These are phyloP conservation scores for Xylaria arbuscula DNA, from an alignment of 2,329 filamentous ascomycete genomes.

Conservation along the genomic window DNA sequence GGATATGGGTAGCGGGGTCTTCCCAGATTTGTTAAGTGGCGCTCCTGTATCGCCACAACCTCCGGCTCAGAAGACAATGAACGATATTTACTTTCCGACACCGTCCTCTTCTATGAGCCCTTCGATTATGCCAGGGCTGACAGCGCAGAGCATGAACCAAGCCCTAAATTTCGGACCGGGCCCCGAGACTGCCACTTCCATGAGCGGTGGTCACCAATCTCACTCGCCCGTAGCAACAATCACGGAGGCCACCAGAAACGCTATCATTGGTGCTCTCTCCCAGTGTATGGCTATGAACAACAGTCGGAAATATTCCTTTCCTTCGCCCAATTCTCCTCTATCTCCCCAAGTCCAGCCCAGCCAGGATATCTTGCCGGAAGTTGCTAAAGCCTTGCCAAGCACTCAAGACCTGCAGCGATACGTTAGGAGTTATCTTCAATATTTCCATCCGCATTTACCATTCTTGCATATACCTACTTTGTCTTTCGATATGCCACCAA, in stretches of 20 bases:
- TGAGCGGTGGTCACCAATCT: constrained; percentile 71
- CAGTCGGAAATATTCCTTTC: constrained; percentile 73
- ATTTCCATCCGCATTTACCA: constrained; percentile 94
- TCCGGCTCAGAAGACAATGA: constrained; percentile 74
- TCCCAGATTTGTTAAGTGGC: constrained; percentile 79
- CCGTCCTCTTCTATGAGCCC: constrained; percentile 81
- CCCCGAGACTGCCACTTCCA: constrained; percentile 79
- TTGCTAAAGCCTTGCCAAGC: constrained; percentile 74
- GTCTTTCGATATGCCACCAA: constrained; percentile 84
- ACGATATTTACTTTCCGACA: constrained; percentile 82
- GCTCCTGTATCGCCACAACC: constrained; percentile 83
- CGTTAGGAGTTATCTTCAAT: constrained; percentile 88
- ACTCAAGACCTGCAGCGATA: constrained; percentile 90
- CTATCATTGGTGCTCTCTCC: constrained; percentile 69
- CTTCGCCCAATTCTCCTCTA: constrained; percentile 65
- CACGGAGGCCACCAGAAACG: constrained; percentile 71
- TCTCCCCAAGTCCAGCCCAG: constrained; percentile 63
- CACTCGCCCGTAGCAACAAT: constrained; percentile 71
- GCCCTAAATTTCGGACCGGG: constrained; percentile 71
- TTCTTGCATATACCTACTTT: constrained; percentile 93
- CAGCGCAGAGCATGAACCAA: constrained; percentile 70
- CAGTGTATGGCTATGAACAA: constrained; percentile 65
- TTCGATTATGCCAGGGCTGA: constrained; percentile 74
- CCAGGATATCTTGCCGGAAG: constrained; percentile 61
- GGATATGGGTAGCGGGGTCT: constrained; percentile 78